phyloP scores from a whole-genome alignment of 2,329 filamentous ascomycete genomes.

The Verticillium longisporum region DNA sequence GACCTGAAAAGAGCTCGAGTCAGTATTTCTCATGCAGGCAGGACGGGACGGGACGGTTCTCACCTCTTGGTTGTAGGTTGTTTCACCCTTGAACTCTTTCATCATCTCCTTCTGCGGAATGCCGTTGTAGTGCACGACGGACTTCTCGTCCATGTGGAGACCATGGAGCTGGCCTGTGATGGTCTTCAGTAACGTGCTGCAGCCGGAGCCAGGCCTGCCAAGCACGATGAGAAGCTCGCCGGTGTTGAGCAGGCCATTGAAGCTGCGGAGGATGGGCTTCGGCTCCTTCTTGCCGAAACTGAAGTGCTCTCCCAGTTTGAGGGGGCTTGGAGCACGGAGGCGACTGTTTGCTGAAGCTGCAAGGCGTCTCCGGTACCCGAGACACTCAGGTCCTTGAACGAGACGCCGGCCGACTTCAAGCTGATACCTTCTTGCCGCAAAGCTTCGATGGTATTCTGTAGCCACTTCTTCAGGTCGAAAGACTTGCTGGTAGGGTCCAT shows the following conservation, averaged over 20 bases:
- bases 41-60: neutral
- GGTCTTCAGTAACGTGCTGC: slow-evolving; percentile 57
- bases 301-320: slow-evolving; percentile 50
- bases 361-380: slow-evolving; percentile 60
- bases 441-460: slow-evolving; percentile 27
- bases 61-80: slow-evolving; percentile 70
- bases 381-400: slow-evolving; percentile 59
- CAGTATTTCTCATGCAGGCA: neutral
- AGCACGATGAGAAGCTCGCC: slow-evolving; percentile 66
- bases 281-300: slow-evolving; percentile 33
- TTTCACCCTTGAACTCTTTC: slow-evolving; percentile 56
- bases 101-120: slow-evolving; percentile 46
- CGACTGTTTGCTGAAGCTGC: slow-evolving; percentile 63
- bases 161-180: slow-evolving; percentile 55
- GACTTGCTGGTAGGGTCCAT: slow-evolving; percentile 28
- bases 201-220: slow-evolving; percentile 59
- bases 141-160: slow-evolving; percentile 41
- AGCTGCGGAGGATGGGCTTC: slow-evolving; percentile 56
- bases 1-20: slow-evolving; percentile 26
- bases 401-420: slow-evolving; percentile 49
- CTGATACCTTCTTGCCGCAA: slow-evolving; percentile 50
- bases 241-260: slow-evolving; percentile 56
- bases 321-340: slow-evolving; percentile 47
- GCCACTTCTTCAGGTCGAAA: slow-evolving; percentile 36
- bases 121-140: slow-evolving; percentile 56